These are phyloP conservation scores for Solioccasus polychromus DNA, from an alignment of 768 basidiomycete species.

Conservation along the genomic window DNA sequence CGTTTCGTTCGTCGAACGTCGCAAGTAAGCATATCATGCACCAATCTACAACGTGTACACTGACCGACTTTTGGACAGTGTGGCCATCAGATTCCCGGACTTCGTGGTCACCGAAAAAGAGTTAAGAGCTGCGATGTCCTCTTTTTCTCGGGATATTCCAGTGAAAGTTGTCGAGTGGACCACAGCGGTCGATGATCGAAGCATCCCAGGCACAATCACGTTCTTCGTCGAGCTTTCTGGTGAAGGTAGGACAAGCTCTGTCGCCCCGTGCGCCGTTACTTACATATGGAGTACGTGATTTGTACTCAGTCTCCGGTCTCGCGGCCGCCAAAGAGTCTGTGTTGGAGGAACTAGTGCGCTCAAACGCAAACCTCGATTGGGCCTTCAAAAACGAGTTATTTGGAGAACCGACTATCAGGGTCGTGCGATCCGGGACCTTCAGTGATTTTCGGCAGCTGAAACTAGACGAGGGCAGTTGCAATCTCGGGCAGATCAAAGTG, in stretches of 20 bases:
- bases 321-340: background rate
- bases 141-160: background rate
- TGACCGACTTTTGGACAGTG: background rate
- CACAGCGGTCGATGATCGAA: background rate
- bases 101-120: background rate
- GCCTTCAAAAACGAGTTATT: background rate
- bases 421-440: background rate
- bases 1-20: background rate
- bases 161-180: background rate
- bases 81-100: background rate
- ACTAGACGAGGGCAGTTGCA: background rate
- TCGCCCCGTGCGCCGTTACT: background rate
- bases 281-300: background rate
- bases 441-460: background rate
- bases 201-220: background rate
- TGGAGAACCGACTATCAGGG: background rate
- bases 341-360: background rate
- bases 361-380: background rate
- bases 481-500: background rate
- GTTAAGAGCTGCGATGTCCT: background rate
- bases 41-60: no score
- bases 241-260: background rate
- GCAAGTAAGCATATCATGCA: background rate
- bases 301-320: background rate
- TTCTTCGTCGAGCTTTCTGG: background rate